Conservation (phyloP, 2,329 filamentous ascomycete genomes). For the Colletotrichum karsti region DNA sequence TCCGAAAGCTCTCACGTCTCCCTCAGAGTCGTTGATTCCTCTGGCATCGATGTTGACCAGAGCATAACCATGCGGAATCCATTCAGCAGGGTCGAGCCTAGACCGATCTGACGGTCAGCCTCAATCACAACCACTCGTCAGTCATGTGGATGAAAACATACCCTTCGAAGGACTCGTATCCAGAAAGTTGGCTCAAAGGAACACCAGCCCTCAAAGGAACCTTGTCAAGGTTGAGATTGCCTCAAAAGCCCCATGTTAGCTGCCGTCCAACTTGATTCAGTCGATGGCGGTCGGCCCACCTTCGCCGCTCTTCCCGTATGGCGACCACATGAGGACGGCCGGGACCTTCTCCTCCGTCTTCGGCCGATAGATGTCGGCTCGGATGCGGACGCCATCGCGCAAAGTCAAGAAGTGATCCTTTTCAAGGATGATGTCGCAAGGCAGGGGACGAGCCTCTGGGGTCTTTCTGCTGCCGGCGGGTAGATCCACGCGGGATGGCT, state of each 20-base stretch:
- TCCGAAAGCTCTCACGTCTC: background rate
- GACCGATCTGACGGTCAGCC: background rate
- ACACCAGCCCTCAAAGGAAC: background rate
- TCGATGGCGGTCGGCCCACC: no score
- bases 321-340: slow-evolving; percentile 11
- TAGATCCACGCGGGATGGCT: slow-evolving; percentile 3
- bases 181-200: background rate
- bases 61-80: background rate
- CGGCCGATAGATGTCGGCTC: slow-evolving; percentile 5
- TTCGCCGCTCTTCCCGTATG: background rate
- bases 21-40: background rate
- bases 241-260: background rate
- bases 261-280: no score
- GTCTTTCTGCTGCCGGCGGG: background rate
- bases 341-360: slow-evolving; percentile 8
- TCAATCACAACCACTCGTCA: no score
- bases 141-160: background rate
- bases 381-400: slow-evolving; percentile 3
- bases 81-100: slow-evolving; percentile 13
- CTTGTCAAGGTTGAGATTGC: background rate
- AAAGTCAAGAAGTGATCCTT: background rate
- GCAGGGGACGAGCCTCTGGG: background rate
- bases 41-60: slow-evolving; percentile 4
- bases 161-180: slow-evolving; percentile 20
- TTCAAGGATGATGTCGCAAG: slow-evolving; percentile 10